Evolutionary conservation across 2,329 filamentous ascomycete genomes (phyloP).

Genomic region (Aspergillus clavatus): DNA sequence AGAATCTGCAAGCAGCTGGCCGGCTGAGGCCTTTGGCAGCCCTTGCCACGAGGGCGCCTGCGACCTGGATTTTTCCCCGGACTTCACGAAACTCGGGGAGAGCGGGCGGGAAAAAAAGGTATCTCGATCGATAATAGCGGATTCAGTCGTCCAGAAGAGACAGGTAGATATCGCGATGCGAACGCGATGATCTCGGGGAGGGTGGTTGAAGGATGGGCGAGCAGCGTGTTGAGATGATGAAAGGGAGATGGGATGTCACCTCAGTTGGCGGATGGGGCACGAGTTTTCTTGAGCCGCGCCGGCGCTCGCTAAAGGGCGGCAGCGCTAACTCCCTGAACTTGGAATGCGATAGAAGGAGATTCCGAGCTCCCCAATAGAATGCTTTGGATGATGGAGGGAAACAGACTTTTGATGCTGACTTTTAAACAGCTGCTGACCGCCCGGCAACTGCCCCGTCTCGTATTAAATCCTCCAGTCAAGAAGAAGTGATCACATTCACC

Average conservation of each 20-base stretch:
- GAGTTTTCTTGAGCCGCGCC: conserved; percentile 37
- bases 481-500: conserved; percentile 6
- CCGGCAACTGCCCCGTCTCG: conserved; percentile 10
- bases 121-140: conserved; percentile 25
- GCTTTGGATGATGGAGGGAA: too few species aligned
- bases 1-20: conserved; percentile 35
- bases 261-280: conserved; percentile 36
- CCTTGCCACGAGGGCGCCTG: conserved; percentile 47
- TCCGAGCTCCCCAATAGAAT: conserved; percentile 6
- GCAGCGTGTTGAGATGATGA: conserved; percentile 35
- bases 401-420: not conserved
- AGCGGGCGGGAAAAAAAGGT: conserved; percentile 25
- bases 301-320: conserved; percentile 15
- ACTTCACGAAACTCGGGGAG: conserved; percentile 31
- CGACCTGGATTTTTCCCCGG: conserved; percentile 32
- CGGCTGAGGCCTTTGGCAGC: conserved; percentile 44
- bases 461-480: conserved; percentile 3
- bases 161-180: conserved; percentile 35
- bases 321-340: conserved; percentile 4
- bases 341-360: not conserved
- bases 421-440: conserved; percentile 23
- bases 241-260: conserved; percentile 40
- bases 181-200: conserved; percentile 37
- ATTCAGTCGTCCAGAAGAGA: conserved; percentile 21
- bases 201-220: conserved; percentile 30